These are phyloP conservation scores for Apiotrichum akiyoshidainum DNA, from an alignment of 1,284 basidiomycete species.

Conservation along the genomic window DNA sequence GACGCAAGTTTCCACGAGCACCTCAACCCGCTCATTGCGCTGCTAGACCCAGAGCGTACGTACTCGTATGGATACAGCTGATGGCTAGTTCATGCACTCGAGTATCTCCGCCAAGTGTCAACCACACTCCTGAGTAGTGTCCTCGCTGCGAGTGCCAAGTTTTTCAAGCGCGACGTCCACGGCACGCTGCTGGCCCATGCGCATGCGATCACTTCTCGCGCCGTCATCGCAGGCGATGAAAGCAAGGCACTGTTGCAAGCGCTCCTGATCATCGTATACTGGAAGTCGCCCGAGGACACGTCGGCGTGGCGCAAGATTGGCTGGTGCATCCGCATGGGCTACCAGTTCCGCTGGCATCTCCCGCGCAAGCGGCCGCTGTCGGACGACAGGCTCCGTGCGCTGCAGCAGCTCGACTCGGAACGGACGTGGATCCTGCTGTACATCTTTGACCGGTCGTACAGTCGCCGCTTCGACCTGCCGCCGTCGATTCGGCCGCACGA, in stretches of 20 bases:
- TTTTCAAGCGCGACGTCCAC: constrained; percentile 10
- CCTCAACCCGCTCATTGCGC: constrained; percentile 13
- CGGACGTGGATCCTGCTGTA: constrained; percentile 8
- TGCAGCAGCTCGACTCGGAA: constrained; percentile 7
- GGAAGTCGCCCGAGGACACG: constrained; percentile 19
- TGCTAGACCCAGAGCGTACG: constrained; percentile 16
- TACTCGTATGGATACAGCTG: neutral
- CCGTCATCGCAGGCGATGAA: neutral
- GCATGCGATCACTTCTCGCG: constrained; percentile 10
- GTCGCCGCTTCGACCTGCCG: neutral
- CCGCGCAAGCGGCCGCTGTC: constrained; percentile 3
- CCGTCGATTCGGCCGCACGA: constrained; percentile 2
- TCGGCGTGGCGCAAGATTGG: constrained; percentile 27
- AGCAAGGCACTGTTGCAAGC: constrained; percentile 15
- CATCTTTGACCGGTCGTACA: neutral
- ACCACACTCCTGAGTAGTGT: constrained; percentile 14
- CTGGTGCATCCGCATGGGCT: constrained; percentile 17
- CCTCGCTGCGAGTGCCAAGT: constrained; percentile 12
- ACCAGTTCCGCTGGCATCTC: constrained; percentile 15
- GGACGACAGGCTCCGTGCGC: neutral
- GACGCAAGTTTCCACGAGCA: neutral
- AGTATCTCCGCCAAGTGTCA: constrained; percentile 9
- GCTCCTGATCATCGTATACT: constrained; percentile 18
- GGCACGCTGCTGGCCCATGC: constrained; percentile 9
- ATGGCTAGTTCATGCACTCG: constrained; percentile 10